These are phyloP conservation scores for Asterophora lycoperdoides DNA, from an alignment of 768 basidiomycete genomes.

Conservation along the genomic window DNA sequence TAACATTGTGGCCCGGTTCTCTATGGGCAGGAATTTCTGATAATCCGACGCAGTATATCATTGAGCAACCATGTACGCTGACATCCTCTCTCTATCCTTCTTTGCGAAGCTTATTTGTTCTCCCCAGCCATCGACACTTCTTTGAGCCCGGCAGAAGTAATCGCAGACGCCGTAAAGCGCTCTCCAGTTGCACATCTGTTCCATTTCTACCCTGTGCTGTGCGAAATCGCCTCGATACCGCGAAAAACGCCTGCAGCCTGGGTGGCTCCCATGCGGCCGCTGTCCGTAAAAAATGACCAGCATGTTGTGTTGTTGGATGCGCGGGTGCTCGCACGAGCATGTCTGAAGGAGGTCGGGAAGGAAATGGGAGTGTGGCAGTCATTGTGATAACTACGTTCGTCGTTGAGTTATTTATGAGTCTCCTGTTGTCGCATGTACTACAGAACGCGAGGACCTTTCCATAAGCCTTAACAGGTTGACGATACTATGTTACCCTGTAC, in stretches of 20 bases:
- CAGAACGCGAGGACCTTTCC: too few relatives aligned
- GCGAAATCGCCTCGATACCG: slow-evolving; percentile 74
- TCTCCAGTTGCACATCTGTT: slow-evolving; percentile 83
- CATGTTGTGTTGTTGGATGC: slow-evolving; percentile 58
- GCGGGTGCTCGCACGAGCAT: slow-evolving; percentile 58
- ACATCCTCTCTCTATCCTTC: neutral
- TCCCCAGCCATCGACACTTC: slow-evolving; percentile 38
- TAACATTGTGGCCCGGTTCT: slow-evolving; percentile 72
- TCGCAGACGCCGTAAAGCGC: slow-evolving; percentile 69
- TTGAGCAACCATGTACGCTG: slow-evolving; percentile 54
- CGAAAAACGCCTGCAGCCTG: slow-evolving; percentile 66
- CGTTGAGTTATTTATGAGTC: neutral
- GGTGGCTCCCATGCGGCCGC: slow-evolving; percentile 32
- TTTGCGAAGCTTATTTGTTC: neutral
- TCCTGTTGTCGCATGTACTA: neutral
- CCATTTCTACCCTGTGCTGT: slow-evolving; percentile 77
- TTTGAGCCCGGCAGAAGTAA: slow-evolving; percentile 46
- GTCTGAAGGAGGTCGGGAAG: slow-evolving; percentile 64
- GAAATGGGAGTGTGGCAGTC: slow-evolving; percentile 56
- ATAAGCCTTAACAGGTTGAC: too few relatives aligned
- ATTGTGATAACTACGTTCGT: neutral
- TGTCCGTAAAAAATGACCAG: slow-evolving; percentile 8
- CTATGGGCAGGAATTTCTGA: slow-evolving; percentile 73
- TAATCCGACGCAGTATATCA: slow-evolving; percentile 51
- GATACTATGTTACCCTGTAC: too few relatives aligned